phyloP scores from a whole-genome alignment of 495 filamentous ascomycete genomes.

The Aspergillus mulundensis region DNA sequence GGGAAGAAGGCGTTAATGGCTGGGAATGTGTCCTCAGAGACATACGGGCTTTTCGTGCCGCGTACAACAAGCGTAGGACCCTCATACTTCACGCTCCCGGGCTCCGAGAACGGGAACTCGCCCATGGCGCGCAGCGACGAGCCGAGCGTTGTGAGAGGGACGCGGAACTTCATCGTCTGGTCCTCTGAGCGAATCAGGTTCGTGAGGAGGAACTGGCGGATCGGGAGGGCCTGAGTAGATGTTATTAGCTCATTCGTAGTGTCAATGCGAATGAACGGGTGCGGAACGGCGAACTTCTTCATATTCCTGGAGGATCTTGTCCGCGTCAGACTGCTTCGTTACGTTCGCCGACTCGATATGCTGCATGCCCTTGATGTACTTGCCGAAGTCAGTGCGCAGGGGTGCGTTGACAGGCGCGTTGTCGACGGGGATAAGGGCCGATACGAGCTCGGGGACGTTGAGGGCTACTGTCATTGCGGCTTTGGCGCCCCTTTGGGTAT shows the following conservation, averaged over 20 bases:
- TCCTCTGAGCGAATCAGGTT: constrained; percentile 63
- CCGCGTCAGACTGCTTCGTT: constrained; percentile 69
- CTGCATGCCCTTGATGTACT: constrained; percentile 83
- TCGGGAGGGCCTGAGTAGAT: constrained; percentile 54
- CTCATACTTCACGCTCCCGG: constrained; percentile 52
- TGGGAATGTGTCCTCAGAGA: constrained; percentile 83
- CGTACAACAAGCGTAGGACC: constrained; percentile 80
- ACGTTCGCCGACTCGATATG: constrained; percentile 61
- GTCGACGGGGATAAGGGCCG: constrained; percentile 76
- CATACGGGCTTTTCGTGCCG: constrained; percentile 78
- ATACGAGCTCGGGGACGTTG: constrained; percentile 57
- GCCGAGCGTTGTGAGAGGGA: constrained; percentile 57
- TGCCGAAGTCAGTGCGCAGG: constrained; percentile 68
- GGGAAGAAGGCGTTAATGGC: constrained; percentile 89
- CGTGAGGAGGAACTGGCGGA: constrained; percentile 92
- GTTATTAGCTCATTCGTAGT: background rate
- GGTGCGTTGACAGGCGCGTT: constrained; percentile 84
- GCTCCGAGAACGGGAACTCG: constrained; percentile 76
- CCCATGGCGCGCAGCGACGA: constrained; percentile 58
- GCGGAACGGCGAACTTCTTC: constrained; percentile 54
- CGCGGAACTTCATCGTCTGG: constrained; percentile 49
- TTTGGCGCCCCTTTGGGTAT: constrained; percentile 76
- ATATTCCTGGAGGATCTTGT: constrained; percentile 71
- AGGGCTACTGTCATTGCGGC: constrained; percentile 87
- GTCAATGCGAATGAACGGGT: no score